Evolutionary conservation across 352 stramenopile genomes (phyloP).

Genomic region (Pythium aquatile): DNA sequence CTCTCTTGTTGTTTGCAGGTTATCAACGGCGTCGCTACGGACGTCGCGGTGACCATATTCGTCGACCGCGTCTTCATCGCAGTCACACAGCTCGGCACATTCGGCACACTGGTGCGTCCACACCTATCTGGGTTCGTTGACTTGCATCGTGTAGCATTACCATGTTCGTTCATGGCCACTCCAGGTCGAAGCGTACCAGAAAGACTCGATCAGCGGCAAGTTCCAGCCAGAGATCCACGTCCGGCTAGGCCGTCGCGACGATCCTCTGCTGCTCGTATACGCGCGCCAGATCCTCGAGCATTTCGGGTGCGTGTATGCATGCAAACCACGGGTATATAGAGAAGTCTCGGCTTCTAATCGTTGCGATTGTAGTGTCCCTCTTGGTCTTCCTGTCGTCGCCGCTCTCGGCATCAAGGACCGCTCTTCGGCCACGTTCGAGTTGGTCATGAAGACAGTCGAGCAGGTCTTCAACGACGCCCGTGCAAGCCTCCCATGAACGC

Average conservation of each 20-base stretch:
- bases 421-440: slow-evolving; percentile 67
- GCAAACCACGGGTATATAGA: too few species aligned
- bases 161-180: not conserved
- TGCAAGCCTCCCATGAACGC: slow-evolving; percentile 1
- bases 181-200: slow-evolving; percentile 73
- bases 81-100: slow-evolving; percentile 78
- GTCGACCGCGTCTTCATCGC: slow-evolving; percentile 78
- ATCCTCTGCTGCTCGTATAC: slow-evolving; percentile 83
- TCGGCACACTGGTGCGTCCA: slow-evolving; percentile 66
- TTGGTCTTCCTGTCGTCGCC: slow-evolving; percentile 64
- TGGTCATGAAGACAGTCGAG: slow-evolving; percentile 67
- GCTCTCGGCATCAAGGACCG: slow-evolving; percentile 79
- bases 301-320: slow-evolving; percentile 54
- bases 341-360: too few species aligned
- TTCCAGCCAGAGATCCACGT: slow-evolving; percentile 78
- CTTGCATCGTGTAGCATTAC: not conserved
- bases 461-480: slow-evolving; percentile 36
- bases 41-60: slow-evolving; percentile 78
- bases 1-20: slow-evolving; percentile 31
- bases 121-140: not conserved
- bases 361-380: slow-evolving; percentile 39
- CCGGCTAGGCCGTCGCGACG: slow-evolving; percentile 70
- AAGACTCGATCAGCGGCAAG: slow-evolving; percentile 75
- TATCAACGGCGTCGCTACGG: slow-evolving; percentile 71
- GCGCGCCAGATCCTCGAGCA: slow-evolving; percentile 81